A percentile compares a stretch with the other conserved stretches of the same genome.
These are phyloP conservation scores for Neurospora africana DNA, from an alignment of 495 filamentous ascomycete species.

Conservation along the genomic window DNA sequence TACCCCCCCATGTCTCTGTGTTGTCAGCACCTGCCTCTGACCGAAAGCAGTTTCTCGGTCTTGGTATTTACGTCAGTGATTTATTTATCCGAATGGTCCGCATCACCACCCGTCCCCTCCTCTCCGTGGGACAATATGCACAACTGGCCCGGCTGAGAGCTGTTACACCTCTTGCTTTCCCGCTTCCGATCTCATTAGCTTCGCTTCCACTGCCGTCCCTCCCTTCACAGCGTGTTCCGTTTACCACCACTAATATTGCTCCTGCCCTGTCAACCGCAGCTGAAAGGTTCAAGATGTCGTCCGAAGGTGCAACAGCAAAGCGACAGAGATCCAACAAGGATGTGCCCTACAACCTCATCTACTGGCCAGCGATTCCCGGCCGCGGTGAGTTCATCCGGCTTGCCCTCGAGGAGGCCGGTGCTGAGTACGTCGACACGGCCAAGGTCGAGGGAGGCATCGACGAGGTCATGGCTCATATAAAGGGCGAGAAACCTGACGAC, in stretches of 20 bases:
- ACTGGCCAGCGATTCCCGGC: conserved; percentile 55
- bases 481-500: conserved; percentile 26
- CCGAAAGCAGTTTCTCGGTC: neutral
- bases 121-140: neutral
- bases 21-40: neutral
- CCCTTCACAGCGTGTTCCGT: neutral
- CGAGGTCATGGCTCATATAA: conserved; percentile 26
- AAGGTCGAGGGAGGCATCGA: conserved; percentile 27
- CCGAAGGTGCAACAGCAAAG: conserved; percentile 17
- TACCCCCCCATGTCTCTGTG: neutral
- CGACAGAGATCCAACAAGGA: conserved; percentile 32
- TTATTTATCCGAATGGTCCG: neutral
- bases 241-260: neutral
- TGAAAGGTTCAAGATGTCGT: conserved; percentile 4
- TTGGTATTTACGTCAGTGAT: neutral
- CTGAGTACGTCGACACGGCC: conserved; percentile 49
- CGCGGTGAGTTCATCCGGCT: conserved; percentile 58
- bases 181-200: neutral
- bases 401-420: conserved; percentile 48
- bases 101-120: neutral
- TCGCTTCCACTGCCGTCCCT: neutral
- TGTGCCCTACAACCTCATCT: conserved; percentile 46
- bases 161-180: neutral
- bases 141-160: neutral
- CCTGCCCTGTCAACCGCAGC: neutral